Percentiles rank a stretch among this genome's conserved stretches.
Conservation (phyloP, 768 basidiomycete species). For the Tricholoma furcatifolium region DNA sequence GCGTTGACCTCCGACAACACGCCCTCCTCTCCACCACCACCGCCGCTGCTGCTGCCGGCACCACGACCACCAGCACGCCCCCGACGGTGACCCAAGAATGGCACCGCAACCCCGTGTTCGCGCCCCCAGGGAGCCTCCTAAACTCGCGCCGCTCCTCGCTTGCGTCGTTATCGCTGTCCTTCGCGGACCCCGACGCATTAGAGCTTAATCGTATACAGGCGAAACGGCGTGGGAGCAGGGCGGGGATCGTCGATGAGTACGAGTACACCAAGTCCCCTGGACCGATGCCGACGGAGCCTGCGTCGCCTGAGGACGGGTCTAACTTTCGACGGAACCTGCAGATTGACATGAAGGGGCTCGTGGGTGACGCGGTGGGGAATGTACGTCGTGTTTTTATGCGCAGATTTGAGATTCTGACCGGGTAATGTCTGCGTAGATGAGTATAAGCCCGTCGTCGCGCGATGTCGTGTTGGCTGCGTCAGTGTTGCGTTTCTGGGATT, state of each 20-base stretch:
- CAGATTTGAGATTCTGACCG: conserved; percentile 10
- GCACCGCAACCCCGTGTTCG: conserved; percentile 16
- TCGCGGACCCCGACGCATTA: conserved; percentile 1
- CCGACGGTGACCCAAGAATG: conserved; percentile 13
- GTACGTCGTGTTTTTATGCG: no score
- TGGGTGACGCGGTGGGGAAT: conserved; percentile 83
- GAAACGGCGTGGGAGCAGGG: conserved; percentile 8
- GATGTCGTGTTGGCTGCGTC: conserved; percentile 92
- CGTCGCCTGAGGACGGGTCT: conserved; percentile 49
- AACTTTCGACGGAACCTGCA: conserved; percentile 60
- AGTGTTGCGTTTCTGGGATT: conserved; percentile 4
- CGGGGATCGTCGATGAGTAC: conserved; percentile 4
- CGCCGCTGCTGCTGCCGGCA: no score
- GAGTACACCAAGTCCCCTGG: neutral
- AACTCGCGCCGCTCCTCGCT: conserved; percentile 15
- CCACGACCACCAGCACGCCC: conserved; percentile 3
- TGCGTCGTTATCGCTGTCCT: no score
- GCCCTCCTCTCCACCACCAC: conserved; percentile 4
- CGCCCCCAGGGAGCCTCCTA: conserved; percentile 16
- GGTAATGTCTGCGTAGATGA: conserved; percentile 84
- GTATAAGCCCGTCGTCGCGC: conserved; percentile 83
- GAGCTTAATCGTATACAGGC: neutral
- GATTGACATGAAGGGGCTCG: conserved; percentile 77
- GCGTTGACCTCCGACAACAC: conserved; percentile 12
- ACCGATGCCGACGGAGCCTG: conserved; percentile 9